Percentiles rank a stretch among this genome's conserved stretches.
Evolutionary conservation across 2,329 filamentous ascomycete species (phyloP).

Genomic region (Fusarium nelsonii): DNA sequence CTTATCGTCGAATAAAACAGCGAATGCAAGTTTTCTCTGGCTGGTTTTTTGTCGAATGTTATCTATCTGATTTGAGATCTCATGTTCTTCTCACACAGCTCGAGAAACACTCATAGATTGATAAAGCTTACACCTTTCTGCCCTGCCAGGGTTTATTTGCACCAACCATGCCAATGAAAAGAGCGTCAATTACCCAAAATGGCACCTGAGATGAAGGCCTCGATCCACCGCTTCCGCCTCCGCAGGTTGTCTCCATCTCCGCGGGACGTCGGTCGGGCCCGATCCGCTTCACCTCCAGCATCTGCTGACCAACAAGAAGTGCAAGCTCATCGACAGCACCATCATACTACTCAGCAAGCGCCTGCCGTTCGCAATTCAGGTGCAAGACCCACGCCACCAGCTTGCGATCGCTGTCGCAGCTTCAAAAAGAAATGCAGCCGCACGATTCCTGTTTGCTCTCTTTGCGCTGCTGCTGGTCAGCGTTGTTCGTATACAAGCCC

Average conservation of each 20-base stretch:
- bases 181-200: constrained; percentile 35
- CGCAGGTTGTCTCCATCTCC: constrained; percentile 46
- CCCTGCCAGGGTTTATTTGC: constrained; percentile 5
- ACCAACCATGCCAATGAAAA: constrained; percentile 23
- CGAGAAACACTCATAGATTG: neutral
- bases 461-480: constrained; percentile 56
- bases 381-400: constrained; percentile 35
- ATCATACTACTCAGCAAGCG: constrained; percentile 4
- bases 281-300: constrained; percentile 47
- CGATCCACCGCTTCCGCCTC: constrained; percentile 47
- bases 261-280: constrained; percentile 41
- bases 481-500: constrained; percentile 53
- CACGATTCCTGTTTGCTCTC: constrained; percentile 56
- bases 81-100: neutral
- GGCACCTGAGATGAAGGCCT: constrained; percentile 48
- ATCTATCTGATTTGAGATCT: neutral
- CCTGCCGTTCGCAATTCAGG: constrained; percentile 4
- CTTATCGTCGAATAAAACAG: constrained; percentile 8
- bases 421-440: constrained; percentile 62
- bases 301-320: constrained; percentile 42
- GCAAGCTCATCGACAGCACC: constrained; percentile 30
- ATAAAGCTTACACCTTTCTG: neutral
- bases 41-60: constrained; percentile 5
- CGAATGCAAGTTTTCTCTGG: constrained; percentile 1
- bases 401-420: constrained; percentile 59